phyloP scores from a whole-genome alignment of 108 stramenopile genomes.

The Parietichytrium sp. region DNA sequence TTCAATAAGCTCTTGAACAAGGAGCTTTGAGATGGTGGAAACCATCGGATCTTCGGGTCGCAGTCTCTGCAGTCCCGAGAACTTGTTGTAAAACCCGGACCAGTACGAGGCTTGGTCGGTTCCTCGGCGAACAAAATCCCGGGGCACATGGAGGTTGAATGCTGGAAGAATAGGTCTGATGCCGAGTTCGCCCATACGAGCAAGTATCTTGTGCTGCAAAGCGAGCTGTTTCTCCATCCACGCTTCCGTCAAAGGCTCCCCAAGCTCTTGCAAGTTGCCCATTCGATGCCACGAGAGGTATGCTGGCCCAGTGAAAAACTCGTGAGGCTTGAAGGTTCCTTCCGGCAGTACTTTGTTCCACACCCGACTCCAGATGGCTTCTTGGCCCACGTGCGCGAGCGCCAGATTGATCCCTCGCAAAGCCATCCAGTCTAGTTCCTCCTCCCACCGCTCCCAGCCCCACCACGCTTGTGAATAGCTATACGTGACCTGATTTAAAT shows the following conservation, averaged over 20 bases:
- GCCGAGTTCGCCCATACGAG: background rate
- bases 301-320: slow-evolving; percentile 15
- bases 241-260: background rate
- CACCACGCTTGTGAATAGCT: slow-evolving; percentile 61
- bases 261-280: slow-evolving; percentile 12
- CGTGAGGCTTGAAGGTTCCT: background rate
- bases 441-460: slow-evolving; percentile 54
- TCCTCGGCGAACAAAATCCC: background rate
- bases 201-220: slow-evolving; percentile 10
- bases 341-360: background rate
- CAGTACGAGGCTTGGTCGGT: background rate
- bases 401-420: slow-evolving; percentile 61
- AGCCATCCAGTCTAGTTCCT: slow-evolving; percentile 60
- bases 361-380: slow-evolving; percentile 50
- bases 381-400: slow-evolving; percentile 59
- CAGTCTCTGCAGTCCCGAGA: background rate
- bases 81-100: background rate
- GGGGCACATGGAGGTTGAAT: slow-evolving; percentile 24
- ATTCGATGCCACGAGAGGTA: slow-evolving; percentile 41
- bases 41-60: background rate
- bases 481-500: slow-evolving; percentile 61
- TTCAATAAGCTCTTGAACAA: background rate
- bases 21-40: background rate
- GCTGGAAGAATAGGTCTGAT: slow-evolving; percentile 32
- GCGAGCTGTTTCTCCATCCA: background rate